Percentiles rank a stretch among this genome's conserved stretches.
These are phyloP conservation scores for Epicoccum sorghinum DNA, from an alignment of 2,329 filamentous ascomycete species.

Conservation along the genomic window DNA sequence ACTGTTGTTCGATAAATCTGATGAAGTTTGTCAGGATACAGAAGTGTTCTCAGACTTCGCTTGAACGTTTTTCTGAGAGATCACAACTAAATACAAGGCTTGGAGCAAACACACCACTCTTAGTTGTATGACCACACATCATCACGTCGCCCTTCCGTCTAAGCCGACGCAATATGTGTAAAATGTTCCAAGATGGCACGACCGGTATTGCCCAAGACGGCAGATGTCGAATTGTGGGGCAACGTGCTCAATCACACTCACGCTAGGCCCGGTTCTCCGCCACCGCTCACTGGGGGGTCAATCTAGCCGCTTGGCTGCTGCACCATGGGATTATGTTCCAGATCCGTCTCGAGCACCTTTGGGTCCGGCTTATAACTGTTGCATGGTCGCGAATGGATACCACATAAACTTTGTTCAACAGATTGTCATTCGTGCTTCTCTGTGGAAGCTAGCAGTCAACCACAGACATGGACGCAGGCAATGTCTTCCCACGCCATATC, in stretches of 20 bases:
- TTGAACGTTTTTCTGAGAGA: too few species aligned
- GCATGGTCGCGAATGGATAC: not conserved
- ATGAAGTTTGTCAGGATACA: not conserved
- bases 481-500: constrained; percentile 20
- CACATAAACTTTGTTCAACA: not conserved
- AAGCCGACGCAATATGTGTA: not conserved
- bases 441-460: constrained; percentile 1
- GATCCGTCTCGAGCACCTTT: not conserved
- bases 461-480: constrained; percentile 24
- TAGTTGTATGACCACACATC: not conserved
- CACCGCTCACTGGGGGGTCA: constrained; percentile 8
- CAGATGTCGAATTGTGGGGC: constrained; percentile 31
- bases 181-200: constrained; percentile 8
- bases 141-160: not conserved
- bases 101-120: too few species aligned
- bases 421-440: not conserved
- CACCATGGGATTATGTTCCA: not conserved
- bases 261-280: constrained; percentile 15
- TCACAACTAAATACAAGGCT: too few species aligned
- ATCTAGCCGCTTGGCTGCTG: constrained; percentile 26
- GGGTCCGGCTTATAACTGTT: not conserved
- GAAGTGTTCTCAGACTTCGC: not conserved
- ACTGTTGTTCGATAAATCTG: not conserved
- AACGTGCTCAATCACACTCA: constrained; percentile 41
- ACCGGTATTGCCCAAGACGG: constrained; percentile 8